A percentile compares a stretch with the other conserved stretches of the same genome.
phyloP scores from a whole-genome alignment of 495 filamentous ascomycete genomes.

The Podospora bellae-mahoneyi region DNA sequence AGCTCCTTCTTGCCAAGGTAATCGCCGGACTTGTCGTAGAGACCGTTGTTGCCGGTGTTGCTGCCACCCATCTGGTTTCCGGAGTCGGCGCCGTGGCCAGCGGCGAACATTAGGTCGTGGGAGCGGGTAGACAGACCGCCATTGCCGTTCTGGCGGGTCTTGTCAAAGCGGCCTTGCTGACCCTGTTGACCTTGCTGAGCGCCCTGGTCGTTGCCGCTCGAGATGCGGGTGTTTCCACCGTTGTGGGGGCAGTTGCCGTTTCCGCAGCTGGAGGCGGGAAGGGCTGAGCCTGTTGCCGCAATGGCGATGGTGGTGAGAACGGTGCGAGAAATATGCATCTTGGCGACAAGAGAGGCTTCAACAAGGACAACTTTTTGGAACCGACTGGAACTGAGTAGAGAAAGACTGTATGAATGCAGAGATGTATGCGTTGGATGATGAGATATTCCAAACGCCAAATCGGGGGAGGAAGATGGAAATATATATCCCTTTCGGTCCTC shows the following conservation, averaged over 20 bases:
- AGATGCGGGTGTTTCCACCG: background rate
- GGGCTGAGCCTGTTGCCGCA: slow-evolving; percentile 4
- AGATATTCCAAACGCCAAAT: background rate
- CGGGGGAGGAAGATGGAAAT: background rate
- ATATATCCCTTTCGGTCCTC: background rate
- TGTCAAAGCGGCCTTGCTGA: background rate
- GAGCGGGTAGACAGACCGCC: background rate
- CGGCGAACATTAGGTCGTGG: background rate
- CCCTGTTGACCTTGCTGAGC: background rate
- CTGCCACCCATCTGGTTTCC: background rate
- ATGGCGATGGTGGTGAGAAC: slow-evolving; percentile 7
- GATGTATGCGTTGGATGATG: background rate
- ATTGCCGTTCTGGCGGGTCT: background rate
- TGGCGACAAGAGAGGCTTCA: background rate
- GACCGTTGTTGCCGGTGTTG: background rate
- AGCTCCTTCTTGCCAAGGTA: background rate
- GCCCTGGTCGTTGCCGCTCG: slow-evolving; percentile 1
- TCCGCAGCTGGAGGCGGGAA: slow-evolving; percentile 2
- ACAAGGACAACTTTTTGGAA: background rate
- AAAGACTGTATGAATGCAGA: background rate
- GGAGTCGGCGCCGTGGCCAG: background rate
- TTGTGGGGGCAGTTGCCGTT: slow-evolving; percentile 7
- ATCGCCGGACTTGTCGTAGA: background rate
- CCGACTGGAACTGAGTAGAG: background rate
- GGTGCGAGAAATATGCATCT: slow-evolving; percentile 7